Base-by-base conservation (phyloP, 441 rosid genomes). In the Sinapis alba region DNA sequence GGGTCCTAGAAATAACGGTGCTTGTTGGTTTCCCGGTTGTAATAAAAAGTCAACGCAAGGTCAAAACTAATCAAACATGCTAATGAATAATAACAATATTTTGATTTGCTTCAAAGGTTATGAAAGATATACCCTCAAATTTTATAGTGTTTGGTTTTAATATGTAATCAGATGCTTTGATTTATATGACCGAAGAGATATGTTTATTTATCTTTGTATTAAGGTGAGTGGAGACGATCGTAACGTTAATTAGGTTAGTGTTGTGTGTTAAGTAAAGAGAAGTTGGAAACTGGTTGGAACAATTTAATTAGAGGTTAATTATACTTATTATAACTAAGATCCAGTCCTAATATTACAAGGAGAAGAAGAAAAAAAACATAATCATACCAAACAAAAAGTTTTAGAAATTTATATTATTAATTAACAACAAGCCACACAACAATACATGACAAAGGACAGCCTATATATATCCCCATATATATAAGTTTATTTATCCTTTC, bases 1-100 rank as follows among this genome's bases (percentile, higher is more conserved):
- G 70, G 51, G 70, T 54, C 43, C 70, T 21, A 60, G 65, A n/a
- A 69, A 62, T 27, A 62, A 43, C 18, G 79, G 75, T 54, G 53
- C 66, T 57, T 63, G 79, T 69, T 76, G 79, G 79, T 69, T 76
- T 76, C 79, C 75, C 71, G 79, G 79, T 63, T 76, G 79, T 76
- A 30, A 64, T 23, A 58, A 58, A 58, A 77, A 57, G 72, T 70
- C 56, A 71, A 65, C 34, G 10, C 30, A 70, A 30, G 62, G 76
- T 71, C 80, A 76, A 51, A 43, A 75, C 63, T 75, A 51, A 68
- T 53, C 24, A 59, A 7, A 69, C 65, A 54, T 6, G 53, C 41
- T 60, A 19, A 62, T 13, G 21, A 30, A 11, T 34, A 12, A 4
- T 45, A 28, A 23, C 5, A 28, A 28, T 32, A 69, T 1, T 11